Conservation (phyloP, 768 basidiomycete genomes). For the Russula virescens region DNA sequence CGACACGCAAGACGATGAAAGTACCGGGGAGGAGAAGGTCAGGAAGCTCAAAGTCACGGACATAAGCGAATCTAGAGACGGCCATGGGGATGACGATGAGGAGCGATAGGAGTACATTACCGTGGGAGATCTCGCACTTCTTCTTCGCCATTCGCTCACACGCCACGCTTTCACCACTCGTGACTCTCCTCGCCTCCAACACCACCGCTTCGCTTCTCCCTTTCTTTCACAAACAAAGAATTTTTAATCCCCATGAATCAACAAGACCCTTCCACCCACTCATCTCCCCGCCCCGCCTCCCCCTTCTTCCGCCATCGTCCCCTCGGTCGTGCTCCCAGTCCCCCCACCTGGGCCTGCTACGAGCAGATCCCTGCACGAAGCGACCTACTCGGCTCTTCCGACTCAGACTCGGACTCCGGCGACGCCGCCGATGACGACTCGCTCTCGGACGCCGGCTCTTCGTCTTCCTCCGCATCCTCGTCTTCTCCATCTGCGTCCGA, state of each 20-base stretch:
- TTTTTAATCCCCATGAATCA: no score
- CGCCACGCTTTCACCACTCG: no score
- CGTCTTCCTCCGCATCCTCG: constrained; percentile 34
- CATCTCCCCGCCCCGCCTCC: constrained; percentile 26
- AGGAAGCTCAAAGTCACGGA: constrained; percentile 81
- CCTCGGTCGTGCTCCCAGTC: constrained; percentile 75
- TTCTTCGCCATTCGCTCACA: no score
- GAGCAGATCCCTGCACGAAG: constrained; percentile 59
- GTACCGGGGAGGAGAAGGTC: constrained; percentile 81
- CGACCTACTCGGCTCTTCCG: constrained; percentile 32
- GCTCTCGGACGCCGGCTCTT: constrained; percentile 19
- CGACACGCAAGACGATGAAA: constrained; percentile 80
- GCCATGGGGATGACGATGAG: constrained; percentile 53
- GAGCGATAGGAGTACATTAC: neutral
- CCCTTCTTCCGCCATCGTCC: constrained; percentile 62
- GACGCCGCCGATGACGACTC: constrained; percentile 19
- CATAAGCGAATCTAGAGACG: constrained; percentile 88
- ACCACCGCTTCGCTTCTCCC: neutral
- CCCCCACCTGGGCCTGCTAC: constrained; percentile 86
- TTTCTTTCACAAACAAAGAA: neutral
- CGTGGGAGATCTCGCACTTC: no score
- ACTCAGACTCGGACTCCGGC: constrained; percentile 25
- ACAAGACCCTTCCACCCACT: constrained; percentile 6
- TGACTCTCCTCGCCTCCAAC: neutral
- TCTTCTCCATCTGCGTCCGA: constrained; percentile 26